Evolutionary conservation across 768 basidiomycete species (phyloP).

Genomic region (Serendipita sp.): DNA sequence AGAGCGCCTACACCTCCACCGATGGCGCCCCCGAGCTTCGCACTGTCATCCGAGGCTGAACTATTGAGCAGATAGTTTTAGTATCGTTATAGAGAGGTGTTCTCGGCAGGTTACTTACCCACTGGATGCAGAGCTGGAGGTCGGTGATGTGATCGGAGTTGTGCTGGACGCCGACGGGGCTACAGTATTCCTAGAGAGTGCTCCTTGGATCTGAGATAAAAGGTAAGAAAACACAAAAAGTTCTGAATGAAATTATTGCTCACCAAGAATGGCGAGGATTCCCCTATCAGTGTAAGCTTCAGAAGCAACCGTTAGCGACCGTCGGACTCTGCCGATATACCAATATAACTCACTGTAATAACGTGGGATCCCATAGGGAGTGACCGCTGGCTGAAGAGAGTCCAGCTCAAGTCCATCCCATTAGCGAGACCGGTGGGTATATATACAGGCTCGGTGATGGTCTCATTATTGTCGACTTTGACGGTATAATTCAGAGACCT

Average conservation of each 20-base stretch:
- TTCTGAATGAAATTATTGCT: neutral
- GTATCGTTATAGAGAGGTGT: too few relatives aligned
- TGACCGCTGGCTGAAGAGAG: neutral
- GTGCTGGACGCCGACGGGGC: neutral
- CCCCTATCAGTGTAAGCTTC: neutral
- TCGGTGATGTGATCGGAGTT: neutral
- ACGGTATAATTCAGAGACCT: neutral
- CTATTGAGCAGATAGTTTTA: neutral
- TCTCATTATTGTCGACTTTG: neutral
- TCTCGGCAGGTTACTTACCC: neutral
- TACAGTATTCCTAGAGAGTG: neutral
- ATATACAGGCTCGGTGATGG: neutral
- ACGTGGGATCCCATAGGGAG: neutral
- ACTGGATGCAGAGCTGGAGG: neutral
- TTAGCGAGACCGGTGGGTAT: neutral
- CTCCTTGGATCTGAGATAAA: neutral
- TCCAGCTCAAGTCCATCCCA: neutral
- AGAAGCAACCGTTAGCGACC: neutral
- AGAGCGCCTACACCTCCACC: neutral
- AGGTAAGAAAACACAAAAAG: neutral
- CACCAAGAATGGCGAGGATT: neutral
- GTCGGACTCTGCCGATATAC: neutral
- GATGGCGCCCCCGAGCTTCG: neutral
- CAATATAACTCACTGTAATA: neutral
- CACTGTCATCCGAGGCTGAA: neutral